A percentile compares a stretch with the other conserved stretches of the same genome.
Evolutionary conservation across 345 rosid species (phyloP).

Genomic region (Citrus trifoliata): DNA sequence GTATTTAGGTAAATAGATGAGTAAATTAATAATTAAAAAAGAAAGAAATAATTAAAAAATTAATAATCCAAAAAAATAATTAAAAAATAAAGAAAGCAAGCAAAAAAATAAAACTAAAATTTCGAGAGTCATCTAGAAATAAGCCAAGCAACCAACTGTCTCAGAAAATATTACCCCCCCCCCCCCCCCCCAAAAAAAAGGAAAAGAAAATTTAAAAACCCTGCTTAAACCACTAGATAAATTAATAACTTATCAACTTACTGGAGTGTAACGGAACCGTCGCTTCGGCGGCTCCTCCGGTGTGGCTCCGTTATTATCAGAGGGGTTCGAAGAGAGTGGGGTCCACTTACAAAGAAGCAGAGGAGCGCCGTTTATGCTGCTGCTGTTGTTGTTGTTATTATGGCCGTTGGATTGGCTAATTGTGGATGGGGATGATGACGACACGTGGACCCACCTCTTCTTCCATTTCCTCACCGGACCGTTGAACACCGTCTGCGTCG

Average conservation of each 20-base stretch:
- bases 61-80: background rate
- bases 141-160: background rate
- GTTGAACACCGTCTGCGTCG: constrained; percentile 64
- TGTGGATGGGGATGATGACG: constrained; percentile 31
- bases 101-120: background rate
- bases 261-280: constrained; percentile 88
- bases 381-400: constrained; percentile 19
- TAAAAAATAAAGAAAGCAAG: background rate
- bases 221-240: constrained; percentile 2
- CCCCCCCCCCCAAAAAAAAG: too few species aligned
- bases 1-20: too few species aligned
- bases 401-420: constrained; percentile 46
- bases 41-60: too few species aligned
- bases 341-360: constrained; percentile 95
- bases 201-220: background rate
- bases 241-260: constrained; percentile 19
- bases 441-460: constrained; percentile 96
- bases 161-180: background rate
- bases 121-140: background rate
- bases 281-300: constrained; percentile 66
- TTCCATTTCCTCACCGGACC: constrained; percentile 97
- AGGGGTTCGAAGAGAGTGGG: constrained; percentile 50
- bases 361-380: constrained; percentile 30
- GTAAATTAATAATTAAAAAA: background rate
- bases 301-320: constrained; percentile 33